A percentile compares a stretch with the other conserved stretches of the same genome.
Conservation (phyloP, 257 asterid species). For the Vinca minor region DNA sequence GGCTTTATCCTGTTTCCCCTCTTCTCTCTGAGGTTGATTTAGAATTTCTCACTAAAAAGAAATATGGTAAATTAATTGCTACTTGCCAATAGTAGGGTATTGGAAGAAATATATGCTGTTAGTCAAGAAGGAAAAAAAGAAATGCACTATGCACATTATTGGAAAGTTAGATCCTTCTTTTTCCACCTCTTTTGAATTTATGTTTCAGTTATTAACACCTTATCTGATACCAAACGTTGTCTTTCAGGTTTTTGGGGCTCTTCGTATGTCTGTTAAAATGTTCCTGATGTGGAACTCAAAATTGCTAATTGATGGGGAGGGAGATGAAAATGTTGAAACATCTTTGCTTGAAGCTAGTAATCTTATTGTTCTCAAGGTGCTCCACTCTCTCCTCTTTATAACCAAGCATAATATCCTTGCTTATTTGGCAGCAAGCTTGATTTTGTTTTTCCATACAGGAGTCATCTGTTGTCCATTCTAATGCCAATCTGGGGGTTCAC, state of each 20-base stretch:
- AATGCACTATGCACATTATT: background rate
- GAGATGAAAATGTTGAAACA: constrained; percentile 92
- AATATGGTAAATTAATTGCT: background rate
- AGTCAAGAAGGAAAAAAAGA: no score
- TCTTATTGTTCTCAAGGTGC: constrained; percentile 91
- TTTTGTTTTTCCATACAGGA: constrained; percentile 33
- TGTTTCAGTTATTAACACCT: background rate
- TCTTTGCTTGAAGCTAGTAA: constrained; percentile 97
- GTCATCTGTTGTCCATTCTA: constrained; percentile 85
- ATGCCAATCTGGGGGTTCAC: constrained; percentile 92
- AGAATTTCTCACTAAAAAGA: background rate
- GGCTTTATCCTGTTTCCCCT: background rate
- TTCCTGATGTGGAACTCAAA: constrained; percentile 92
- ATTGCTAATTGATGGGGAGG: constrained; percentile 96
- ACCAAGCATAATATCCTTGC: constrained; percentile 9
- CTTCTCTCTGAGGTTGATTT: background rate
- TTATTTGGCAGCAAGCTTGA: constrained; percentile 8
- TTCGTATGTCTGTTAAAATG: constrained; percentile 98
- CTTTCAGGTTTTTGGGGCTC: constrained; percentile 94
- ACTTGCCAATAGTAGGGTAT: background rate
- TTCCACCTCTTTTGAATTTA: background rate
- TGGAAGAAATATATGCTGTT: background rate
- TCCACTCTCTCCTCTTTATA: constrained; percentile 10
- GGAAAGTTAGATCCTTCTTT: background rate
- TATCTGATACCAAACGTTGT: background rate